Evolutionary conservation across 116 monocot genomes (phyloP).

Genomic region (Dioscorea cayenensis): DNA sequence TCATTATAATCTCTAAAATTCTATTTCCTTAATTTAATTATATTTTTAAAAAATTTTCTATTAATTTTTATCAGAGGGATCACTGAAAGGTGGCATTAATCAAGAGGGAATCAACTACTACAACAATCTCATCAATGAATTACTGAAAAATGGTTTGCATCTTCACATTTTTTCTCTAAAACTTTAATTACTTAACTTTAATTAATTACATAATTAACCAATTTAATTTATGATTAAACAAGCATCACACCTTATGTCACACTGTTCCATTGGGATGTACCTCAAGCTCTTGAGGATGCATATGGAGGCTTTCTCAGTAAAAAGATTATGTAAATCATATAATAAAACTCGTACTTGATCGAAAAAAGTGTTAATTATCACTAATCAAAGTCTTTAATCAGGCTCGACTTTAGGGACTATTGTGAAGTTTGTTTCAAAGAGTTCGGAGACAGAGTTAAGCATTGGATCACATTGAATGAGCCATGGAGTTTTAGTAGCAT

Average conservation of each 20-base stretch:
- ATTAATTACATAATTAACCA: too few relatives aligned
- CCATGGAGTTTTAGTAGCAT: background rate
- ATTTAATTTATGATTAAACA: background rate
- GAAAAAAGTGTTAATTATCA: too few relatives aligned
- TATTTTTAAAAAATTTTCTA: background rate
- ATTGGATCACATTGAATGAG: constrained; percentile 2
- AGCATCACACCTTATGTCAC: background rate
- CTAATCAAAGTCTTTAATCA: background rate
- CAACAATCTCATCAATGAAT: constrained; percentile 6
- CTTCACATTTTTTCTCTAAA: background rate
- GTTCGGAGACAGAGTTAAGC: background rate
- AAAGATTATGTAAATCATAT: background rate
- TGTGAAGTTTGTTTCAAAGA: background rate
- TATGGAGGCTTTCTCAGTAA: constrained; percentile 1
- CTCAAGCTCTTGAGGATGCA: background rate
- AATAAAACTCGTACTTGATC: too few relatives aligned
- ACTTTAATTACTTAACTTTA: too few relatives aligned
- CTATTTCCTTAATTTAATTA: background rate
- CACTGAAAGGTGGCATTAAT: constrained; percentile 2
- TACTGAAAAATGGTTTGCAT: background rate
- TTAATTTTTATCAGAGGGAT: background rate
- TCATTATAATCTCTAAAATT: background rate
- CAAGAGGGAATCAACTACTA: constrained; percentile 4
- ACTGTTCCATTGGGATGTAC: background rate
- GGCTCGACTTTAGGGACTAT: constrained; percentile 1